Evolutionary conservation across 805 yeast species (phyloP).

Genomic region (Komagataella populi): DNA sequence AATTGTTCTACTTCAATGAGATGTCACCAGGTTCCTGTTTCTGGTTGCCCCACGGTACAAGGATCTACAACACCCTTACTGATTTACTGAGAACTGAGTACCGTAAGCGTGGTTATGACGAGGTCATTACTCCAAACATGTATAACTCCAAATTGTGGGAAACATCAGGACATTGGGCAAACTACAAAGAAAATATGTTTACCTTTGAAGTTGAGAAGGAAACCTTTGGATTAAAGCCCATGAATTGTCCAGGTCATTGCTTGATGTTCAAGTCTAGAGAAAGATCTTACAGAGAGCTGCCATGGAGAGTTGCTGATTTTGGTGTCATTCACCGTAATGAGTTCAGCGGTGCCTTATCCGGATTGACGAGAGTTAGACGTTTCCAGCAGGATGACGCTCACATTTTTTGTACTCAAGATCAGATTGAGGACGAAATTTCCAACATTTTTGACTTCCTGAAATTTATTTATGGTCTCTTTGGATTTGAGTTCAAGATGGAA

Average conservation of each 20-base stretch:
- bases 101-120: conserved; percentile 90
- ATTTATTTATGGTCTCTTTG: conserved; percentile 80
- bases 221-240: conserved; percentile 85
- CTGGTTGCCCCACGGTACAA: conserved; percentile 99
- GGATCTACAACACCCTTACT: conserved; percentile 83
- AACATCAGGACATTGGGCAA: conserved; percentile 97
- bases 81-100: conserved; percentile 76
- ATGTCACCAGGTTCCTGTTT: conserved; percentile 96
- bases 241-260: conserved; percentile 75
- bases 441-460: conserved; percentile 78
- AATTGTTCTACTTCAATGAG: conserved; percentile 88
- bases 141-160: conserved; percentile 96
- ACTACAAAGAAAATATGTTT: conserved; percentile 96
- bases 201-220: conserved; percentile 95
- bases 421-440: conserved; percentile 75
- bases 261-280: conserved; percentile 83
- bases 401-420: conserved; percentile 88
- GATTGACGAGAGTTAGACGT: conserved; percentile 93
- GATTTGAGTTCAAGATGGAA: conserved; percentile 93
- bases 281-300: conserved; percentile 92
- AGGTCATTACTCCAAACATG: conserved; percentile 98
- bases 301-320: conserved; percentile 97
- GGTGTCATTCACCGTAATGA: conserved; percentile 97
- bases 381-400: conserved; percentile 99
- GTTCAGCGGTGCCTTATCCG: conserved; percentile 88